Conservation (phyloP, 306 rosid genomes). For the Morella rubra region DNA sequence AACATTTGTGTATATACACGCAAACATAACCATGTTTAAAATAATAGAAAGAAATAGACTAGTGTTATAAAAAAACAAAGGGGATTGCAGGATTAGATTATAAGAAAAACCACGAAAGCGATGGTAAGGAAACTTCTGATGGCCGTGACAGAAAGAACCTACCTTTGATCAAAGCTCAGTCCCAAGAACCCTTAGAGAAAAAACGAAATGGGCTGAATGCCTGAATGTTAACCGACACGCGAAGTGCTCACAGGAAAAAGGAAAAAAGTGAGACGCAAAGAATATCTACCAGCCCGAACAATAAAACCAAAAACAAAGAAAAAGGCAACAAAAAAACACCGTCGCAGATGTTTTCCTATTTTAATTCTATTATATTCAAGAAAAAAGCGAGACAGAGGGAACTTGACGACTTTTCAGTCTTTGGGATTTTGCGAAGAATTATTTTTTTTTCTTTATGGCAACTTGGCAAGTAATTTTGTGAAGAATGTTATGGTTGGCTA, state of each 20-base stretch:
- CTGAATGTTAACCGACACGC: too few relatives aligned
- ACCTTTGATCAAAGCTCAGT: slow-evolving; percentile 12
- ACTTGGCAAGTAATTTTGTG: too few relatives aligned
- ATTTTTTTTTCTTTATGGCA: too few relatives aligned
- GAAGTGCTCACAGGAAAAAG: too few relatives aligned
- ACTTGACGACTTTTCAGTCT: background rate
- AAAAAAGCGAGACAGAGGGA: background rate
- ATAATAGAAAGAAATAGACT: background rate
- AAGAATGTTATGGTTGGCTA: too few relatives aligned
- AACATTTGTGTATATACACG: background rate
- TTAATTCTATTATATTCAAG: too few relatives aligned
- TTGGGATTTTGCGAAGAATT: background rate
- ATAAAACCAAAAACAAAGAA: background rate
- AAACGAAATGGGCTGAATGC: background rate
- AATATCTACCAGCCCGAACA: background rate
- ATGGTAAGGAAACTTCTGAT: background rate
- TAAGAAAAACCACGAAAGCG: background rate
- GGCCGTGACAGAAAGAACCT: slow-evolving; percentile 14
- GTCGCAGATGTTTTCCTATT: too few relatives aligned
- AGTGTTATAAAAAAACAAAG: background rate
- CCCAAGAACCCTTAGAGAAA: background rate
- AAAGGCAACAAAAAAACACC: background rate
- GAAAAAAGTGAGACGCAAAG: background rate
- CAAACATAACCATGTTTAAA: background rate
- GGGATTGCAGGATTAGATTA: background rate